Conservation (phyloP, 345 rosid species). For the Syzygium oleosum region DNA sequence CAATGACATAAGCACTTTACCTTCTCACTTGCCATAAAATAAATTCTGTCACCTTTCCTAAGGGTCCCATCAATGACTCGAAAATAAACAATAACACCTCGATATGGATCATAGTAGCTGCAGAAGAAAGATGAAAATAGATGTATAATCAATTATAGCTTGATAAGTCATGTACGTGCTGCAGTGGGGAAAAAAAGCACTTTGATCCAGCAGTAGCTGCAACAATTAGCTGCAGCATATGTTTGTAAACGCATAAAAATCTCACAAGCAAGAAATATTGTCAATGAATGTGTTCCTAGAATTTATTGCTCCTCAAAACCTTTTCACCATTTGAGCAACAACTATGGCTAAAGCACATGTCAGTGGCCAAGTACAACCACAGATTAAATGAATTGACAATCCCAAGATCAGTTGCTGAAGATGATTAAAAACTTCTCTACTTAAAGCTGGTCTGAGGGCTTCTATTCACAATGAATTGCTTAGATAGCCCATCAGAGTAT, state of each 20-base stretch:
- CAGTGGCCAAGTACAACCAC: neutral
- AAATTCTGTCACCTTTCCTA: conserved; percentile 87
- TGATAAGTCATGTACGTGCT: neutral
- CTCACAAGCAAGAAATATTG: neutral
- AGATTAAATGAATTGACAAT: neutral
- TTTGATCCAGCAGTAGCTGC: neutral
- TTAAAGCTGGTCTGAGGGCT: neutral
- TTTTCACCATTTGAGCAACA: neutral
- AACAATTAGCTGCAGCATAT: neutral
- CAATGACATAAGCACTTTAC: conserved; percentile 18
- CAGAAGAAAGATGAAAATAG: conserved; percentile 1
- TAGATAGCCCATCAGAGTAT: neutral
- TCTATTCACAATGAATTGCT: neutral
- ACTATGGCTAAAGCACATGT: neutral
- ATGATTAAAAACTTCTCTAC: neutral
- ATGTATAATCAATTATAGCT: neutral
- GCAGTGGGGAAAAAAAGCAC: neutral
- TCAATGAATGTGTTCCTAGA: neutral
- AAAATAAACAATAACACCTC: conserved; percentile 95
- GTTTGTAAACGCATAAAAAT: neutral
- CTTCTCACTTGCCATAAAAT: conserved; percentile 94
- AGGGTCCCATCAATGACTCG: conserved; percentile 91
- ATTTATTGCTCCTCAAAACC: neutral
- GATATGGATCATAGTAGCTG: conserved; percentile 98
- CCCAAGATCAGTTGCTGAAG: neutral